Conservation (phyloP, 352 stramenopile species). For the Phytophthora pisi region DNA sequence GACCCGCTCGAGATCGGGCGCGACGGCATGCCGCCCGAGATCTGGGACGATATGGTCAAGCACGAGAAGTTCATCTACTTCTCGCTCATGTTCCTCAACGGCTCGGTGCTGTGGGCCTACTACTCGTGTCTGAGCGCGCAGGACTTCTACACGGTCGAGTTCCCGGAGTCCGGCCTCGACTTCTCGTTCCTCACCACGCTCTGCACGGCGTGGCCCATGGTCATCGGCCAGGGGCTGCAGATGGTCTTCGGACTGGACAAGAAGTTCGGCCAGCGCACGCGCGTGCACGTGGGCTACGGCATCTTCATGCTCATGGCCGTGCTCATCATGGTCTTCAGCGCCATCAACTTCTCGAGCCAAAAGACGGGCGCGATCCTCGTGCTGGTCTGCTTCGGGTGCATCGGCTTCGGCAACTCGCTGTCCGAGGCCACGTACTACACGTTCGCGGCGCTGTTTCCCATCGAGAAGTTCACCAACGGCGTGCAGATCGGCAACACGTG, state of each 20-base stretch:
- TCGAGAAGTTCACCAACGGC: conserved; percentile 67
- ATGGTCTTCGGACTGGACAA: conserved; percentile 66
- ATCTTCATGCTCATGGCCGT: conserved; percentile 51
- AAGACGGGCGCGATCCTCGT: conserved; percentile 51
- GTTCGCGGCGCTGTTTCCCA: conserved; percentile 59
- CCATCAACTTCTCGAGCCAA: conserved; percentile 42
- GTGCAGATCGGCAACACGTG: conserved; percentile 65
- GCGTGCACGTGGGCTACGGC: conserved; percentile 50
- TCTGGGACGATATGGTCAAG: conserved; percentile 59
- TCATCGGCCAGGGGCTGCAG: conserved; percentile 51
- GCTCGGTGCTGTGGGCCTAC: conserved; percentile 69
- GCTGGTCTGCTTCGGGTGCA: conserved; percentile 51
- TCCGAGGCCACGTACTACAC: conserved; percentile 62
- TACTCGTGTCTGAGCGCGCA: conserved; percentile 72
- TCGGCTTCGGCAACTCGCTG: conserved; percentile 59
- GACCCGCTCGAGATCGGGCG: conserved; percentile 27
- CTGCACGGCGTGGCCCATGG: conserved; percentile 60
- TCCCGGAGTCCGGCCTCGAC: conserved; percentile 48
- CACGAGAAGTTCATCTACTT: conserved; percentile 60
- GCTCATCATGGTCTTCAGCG: conserved; percentile 62
- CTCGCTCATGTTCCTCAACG: conserved; percentile 71
- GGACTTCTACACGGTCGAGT: conserved; percentile 58
- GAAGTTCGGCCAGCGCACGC: conserved; percentile 42
- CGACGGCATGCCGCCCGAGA: conserved; percentile 55
- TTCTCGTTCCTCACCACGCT: conserved; percentile 72